Base-by-base conservation (phyloP, 495 filamentous ascomycete species). In the Lepidopterella palustris region DNA sequence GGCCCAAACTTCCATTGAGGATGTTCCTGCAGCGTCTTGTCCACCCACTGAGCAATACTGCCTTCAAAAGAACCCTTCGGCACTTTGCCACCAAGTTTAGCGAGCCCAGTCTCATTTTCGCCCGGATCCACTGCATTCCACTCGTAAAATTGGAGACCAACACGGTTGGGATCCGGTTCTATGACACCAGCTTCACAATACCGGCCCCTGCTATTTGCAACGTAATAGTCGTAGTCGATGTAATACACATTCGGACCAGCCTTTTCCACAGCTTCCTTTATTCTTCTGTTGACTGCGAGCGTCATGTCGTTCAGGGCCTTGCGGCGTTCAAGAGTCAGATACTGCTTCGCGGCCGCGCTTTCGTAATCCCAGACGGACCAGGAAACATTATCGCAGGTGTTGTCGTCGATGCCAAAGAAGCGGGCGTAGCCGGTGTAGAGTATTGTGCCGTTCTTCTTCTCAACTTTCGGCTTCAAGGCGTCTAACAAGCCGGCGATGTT, bases 321-420 rank as follows among this genome's bases (percentile, higher is more conserved):
- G 3, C 63, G 58, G 28, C 53, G 55, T 9, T 42, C 49, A 1
- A 57, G 42, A 6, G n/a, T 58, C 2, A 65, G 55, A 25, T 55
- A 65, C 25, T 61, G 58, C 24, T 54, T 61, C 9, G 50, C 25
- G 10, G 35, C 28, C 25, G 51, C 29, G 23, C 53, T 24, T 50
- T 27, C 42, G 23, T 28, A 29, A 10, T 31, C 35, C 63, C 63
- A 65, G 0, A 65, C 58, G 13, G 58, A 31, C 63, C 63, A 65
- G 1, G 58, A 58, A 11, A 65, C 58, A 39, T 58, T 61, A 27
- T 65, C 52, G 42, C 63, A 65, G 3, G 52, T 49, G 4, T 55
- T 25, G 26, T 65, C 63, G 4, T 61, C 63, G 1, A 50, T 40
- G n/a, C 58, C 63, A 42, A 65, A 65, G 55, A 65, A 65, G 6